Base-by-base conservation (phyloP, 768 basidiomycete genomes). In the Tremella mesenterica region DNA sequence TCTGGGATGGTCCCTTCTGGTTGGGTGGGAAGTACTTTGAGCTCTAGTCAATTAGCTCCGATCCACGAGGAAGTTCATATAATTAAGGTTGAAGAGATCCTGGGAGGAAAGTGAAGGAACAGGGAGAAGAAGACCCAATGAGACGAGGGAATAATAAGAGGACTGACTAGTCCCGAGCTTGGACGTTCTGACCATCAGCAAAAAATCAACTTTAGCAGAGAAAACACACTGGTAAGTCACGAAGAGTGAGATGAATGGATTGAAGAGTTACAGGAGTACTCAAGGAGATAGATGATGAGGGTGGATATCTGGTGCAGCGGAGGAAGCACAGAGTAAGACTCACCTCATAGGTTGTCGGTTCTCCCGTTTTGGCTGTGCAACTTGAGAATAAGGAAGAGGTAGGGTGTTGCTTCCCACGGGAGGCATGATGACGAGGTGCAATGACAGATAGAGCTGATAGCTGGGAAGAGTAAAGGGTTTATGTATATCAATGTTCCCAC, bases 1-100 rank as follows among this genome's bases (percentile, higher is more conserved):
- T 58, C 58, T 16, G 63, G 64, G 2, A 62, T 51, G 4, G 59
- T 58, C 7, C 56, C 57, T n/a, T 71, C 67, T 14, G 69, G 64
- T 47, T 68, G 66, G 1, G 69, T 64, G 9, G 72, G 72, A 1
- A 73, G 57, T 16, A 73, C 72, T 48, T 73, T 73, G 50, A 73
- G 65, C 51, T 73, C 69, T 70, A 51, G n/a, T n/a, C n/a, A n/a
- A n/a, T n/a, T n/a, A n/a, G n/a, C n/a, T n/a, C n/a, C n/a, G n/a
- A n/a, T n/a, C n/a, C n/a, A n/a, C n/a, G n/a, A n/a, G n/a, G n/a
- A n/a, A n/a, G n/a, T n/a, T n/a, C n/a, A n/a, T n/a, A n/a, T n/a
- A n/a, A n/a, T n/a, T n/a, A n/a, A n/a, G n/a, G n/a, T n/a, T n/a
- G n/a, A n/a, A n/a, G n/a, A n/a, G n/a, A n/a, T n/a, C n/a, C n/a